These are phyloP conservation scores for Candida hispaniensis DNA, from an alignment of 805 yeast species.

Conservation along the genomic window DNA sequence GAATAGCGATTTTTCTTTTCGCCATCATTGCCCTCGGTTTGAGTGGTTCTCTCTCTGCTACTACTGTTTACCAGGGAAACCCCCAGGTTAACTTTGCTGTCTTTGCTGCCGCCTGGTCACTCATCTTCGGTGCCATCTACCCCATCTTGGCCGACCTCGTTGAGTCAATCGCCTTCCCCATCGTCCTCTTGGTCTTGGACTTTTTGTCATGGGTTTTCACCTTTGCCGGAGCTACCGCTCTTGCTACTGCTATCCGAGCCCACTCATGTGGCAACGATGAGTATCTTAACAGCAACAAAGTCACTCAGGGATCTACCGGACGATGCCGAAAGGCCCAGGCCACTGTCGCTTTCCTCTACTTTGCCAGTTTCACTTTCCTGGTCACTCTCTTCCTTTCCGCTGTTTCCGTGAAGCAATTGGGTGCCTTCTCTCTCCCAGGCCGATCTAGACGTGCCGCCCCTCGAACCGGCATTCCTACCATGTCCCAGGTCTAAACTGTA, in stretches of 20 bases:
- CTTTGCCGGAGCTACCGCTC: conserved; percentile 87
- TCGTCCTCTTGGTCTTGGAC: conserved; percentile 63
- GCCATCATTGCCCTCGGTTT: conserved; percentile 74
- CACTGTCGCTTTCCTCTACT: conserved; percentile 69
- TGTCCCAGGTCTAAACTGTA: conserved; percentile 63
- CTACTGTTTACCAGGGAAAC: conserved; percentile 37
- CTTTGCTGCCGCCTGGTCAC: conserved; percentile 79
- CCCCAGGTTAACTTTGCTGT: conserved; percentile 84
- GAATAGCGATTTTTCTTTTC: conserved; percentile 64
- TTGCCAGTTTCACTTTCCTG: conserved; percentile 66
- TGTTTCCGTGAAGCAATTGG: conserved; percentile 42
- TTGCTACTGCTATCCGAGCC: conserved; percentile 79
- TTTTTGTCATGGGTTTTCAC: conserved; percentile 85
- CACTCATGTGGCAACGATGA: conserved; percentile 70
- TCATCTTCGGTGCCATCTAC: conserved; percentile 69
- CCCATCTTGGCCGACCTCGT: conserved; percentile 70
- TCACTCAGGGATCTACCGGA: conserved; percentile 63
- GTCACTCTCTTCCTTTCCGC: conserved; percentile 47
- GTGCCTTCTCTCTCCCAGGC: conserved; percentile 45
- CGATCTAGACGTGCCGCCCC: conserved; percentile 40
- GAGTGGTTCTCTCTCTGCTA: conserved; percentile 69
- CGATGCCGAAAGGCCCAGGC: conserved; percentile 97
- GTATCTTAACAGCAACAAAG: conserved; percentile 55
- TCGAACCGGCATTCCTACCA: conserved; percentile 80
- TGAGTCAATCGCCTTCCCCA: conserved; percentile 78